phyloP scores from a whole-genome alignment of 2,329 filamentous ascomycete species.

The Chrysoporthe cubensis region DNA sequence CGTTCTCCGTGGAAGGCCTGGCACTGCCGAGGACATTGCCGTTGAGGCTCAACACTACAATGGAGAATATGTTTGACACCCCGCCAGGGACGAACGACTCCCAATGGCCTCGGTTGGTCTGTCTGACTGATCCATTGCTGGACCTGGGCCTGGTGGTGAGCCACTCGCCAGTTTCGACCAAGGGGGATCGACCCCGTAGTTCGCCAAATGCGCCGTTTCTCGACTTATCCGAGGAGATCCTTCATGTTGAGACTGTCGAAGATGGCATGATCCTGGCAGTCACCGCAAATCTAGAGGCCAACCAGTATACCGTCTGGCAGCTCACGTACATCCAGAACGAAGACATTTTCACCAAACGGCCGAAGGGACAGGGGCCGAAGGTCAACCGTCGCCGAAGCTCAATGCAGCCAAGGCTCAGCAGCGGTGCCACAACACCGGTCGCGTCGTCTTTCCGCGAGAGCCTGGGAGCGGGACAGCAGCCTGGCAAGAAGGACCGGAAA shows the following conservation, averaged over 20 bases:
- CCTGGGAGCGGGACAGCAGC: slow-evolving; percentile 61
- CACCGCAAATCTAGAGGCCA: slow-evolving; percentile 77
- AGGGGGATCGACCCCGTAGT: slow-evolving; percentile 44
- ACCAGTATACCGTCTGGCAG: slow-evolving; percentile 83
- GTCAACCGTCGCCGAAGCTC: slow-evolving; percentile 61
- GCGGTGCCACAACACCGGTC: slow-evolving; percentile 78
- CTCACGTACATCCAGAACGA: slow-evolving; percentile 76
- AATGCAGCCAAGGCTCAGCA: slow-evolving; percentile 70
- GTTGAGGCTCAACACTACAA: slow-evolving; percentile 54
- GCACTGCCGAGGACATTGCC: slow-evolving; percentile 59
- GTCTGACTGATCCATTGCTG: slow-evolving; percentile 81
- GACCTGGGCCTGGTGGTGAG: slow-evolving; percentile 84
- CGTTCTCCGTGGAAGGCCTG: slow-evolving; percentile 61
- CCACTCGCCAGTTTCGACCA: slow-evolving; percentile 48
- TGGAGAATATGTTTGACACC: slow-evolving; percentile 63
- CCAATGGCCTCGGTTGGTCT: slow-evolving; percentile 77
- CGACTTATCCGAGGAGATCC: slow-evolving; percentile 77
- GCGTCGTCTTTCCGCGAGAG: slow-evolving; percentile 72
- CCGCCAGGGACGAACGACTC: slow-evolving; percentile 57
- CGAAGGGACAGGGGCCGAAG: slow-evolving; percentile 51
- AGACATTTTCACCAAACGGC: slow-evolving; percentile 54
- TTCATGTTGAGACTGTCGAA: slow-evolving; percentile 74
- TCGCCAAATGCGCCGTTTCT: slow-evolving; percentile 60
- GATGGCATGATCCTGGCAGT: slow-evolving; percentile 72
- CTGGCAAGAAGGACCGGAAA: slow-evolving; percentile 58